A percentile compares a stretch with the other conserved stretches of the same genome.
These are phyloP conservation scores for Tephrocybe sp. DNA, from an alignment of 768 basidiomycete species.

Conservation along the genomic window DNA sequence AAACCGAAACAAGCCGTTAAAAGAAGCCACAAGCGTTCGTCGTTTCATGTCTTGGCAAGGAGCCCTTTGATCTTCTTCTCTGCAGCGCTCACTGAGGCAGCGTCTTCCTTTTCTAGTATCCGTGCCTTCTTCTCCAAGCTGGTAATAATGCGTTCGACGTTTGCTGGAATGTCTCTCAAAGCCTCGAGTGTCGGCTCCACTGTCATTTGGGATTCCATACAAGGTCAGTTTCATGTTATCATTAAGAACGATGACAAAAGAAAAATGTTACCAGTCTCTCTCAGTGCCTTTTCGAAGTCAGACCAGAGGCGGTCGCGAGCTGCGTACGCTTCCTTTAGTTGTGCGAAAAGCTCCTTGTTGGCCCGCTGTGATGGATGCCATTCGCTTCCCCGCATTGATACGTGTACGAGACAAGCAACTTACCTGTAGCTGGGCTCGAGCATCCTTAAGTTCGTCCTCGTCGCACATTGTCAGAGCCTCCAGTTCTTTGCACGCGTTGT, in stretches of 20 bases:
- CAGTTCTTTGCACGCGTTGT: constrained; percentile 52
- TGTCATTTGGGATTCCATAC: constrained; percentile 21
- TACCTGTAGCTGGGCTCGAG: constrained; percentile 45
- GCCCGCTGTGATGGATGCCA: constrained; percentile 33
- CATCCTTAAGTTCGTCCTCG: constrained; percentile 39
- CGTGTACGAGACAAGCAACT: constrained; percentile 14
- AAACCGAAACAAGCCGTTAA: too few relatives aligned
- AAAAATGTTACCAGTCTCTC: constrained; percentile 44
- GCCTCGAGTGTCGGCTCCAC: constrained; percentile 43
- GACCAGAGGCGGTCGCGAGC: constrained; percentile 52
- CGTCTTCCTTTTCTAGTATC: constrained; percentile 35
- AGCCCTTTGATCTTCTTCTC: constrained; percentile 32
- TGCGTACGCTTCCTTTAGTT: constrained; percentile 49
- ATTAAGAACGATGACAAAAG: constrained; percentile 2
- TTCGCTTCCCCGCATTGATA: background rate
- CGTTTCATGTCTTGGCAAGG: constrained; percentile 23
- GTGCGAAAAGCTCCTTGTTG: constrained; percentile 38
- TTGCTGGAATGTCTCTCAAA: constrained; percentile 46
- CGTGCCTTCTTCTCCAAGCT: constrained; percentile 56
- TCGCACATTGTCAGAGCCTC: constrained; percentile 47
- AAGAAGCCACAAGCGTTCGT: too few relatives aligned
- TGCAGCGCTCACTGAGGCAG: constrained; percentile 17
- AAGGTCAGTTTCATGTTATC: constrained; percentile 4
- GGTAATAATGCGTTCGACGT: constrained; percentile 52
- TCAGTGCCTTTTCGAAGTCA: constrained; percentile 42